phyloP scores from a whole-genome alignment of 2,329 filamentous ascomycete species.

The Tolypocladium ophioglossoides region DNA sequence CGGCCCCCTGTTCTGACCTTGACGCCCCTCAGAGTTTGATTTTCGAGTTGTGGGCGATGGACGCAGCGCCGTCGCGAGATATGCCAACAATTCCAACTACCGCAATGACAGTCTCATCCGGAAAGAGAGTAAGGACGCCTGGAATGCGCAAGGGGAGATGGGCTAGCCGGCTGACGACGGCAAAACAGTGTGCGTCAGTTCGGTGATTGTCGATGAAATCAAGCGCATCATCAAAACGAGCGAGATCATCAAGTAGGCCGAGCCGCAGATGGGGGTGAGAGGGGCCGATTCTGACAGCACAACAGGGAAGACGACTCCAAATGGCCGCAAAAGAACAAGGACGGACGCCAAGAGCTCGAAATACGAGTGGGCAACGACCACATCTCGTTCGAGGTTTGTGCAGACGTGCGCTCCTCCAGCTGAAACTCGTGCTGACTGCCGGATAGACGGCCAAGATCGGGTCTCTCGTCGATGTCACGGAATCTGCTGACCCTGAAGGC shows the following conservation, averaged over 20 bases:
- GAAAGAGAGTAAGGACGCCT: constrained; percentile 77
- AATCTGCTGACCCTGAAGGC: constrained; percentile 91
- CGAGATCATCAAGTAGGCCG: constrained; percentile 83
- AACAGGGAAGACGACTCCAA: constrained; percentile 90
- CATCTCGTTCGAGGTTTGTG: constrained; percentile 85
- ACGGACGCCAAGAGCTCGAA: constrained; percentile 91
- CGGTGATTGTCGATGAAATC: constrained; percentile 82
- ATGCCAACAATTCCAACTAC: constrained; percentile 99
- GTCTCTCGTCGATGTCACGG: constrained; percentile 90
- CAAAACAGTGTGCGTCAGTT: constrained; percentile 81
- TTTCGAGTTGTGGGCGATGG: constrained; percentile 89
- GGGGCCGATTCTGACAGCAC: neutral
- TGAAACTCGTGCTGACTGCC: neutral
- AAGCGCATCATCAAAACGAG: constrained; percentile 95
- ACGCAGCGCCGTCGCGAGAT: constrained; percentile 83
- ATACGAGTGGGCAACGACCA: constrained; percentile 90
- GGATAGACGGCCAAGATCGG: constrained; percentile 91
- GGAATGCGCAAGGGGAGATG: neutral
- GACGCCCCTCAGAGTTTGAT: constrained; percentile 68
- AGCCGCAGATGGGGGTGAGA: neutral
- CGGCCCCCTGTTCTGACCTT: neutral
- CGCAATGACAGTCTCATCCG: constrained; percentile 96
- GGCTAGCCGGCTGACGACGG: neutral
- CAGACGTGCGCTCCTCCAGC: neutral
- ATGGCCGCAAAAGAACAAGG: constrained; percentile 99